These are phyloP conservation scores for Ettlia oleoabundans DNA, from an alignment of 139 green algal species.

Conservation along the genomic window DNA sequence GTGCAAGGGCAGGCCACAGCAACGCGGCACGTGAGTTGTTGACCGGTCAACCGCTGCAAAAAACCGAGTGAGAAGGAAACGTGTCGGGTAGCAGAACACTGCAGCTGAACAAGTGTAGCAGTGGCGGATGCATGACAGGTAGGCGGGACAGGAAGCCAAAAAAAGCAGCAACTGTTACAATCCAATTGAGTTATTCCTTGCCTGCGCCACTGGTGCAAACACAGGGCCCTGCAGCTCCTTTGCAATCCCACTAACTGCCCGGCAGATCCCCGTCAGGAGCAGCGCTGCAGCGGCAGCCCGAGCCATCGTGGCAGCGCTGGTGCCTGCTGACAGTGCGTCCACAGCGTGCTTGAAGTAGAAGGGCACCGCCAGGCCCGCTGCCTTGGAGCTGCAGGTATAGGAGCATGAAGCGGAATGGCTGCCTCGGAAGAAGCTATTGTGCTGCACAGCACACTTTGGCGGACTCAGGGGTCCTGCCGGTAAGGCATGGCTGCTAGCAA, in stretches of 20 bases:
- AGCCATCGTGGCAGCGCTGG: neutral
- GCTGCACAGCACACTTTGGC: too few relatives aligned
- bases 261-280: conserved; percentile 57
- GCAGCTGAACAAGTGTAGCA: neutral
- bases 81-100: too few relatives aligned
- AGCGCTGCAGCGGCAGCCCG: conserved; percentile 36
- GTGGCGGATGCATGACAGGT: too few relatives aligned
- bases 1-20: neutral
- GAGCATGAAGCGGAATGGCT: too few relatives aligned
- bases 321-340: conserved; percentile 64
- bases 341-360: conserved; percentile 82
- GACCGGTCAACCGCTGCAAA: too few relatives aligned
- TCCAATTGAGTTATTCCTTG: conserved; percentile 21
- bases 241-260: conserved; percentile 69
- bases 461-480: too few relatives aligned
- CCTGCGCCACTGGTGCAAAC: conserved; percentile 88
- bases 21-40: too few relatives aligned
- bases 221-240: conserved; percentile 86
- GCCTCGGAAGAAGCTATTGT: too few relatives aligned
- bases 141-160: neutral
- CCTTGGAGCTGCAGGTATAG: conserved; percentile 28
- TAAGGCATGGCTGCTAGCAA: too few relatives aligned
- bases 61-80: too few relatives aligned
- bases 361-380: conserved; percentile 74
- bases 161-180: too few relatives aligned